Evolutionary conservation across 2,329 filamentous ascomycete genomes (phyloP).

Genomic region (Fonsecaea erecta): DNA sequence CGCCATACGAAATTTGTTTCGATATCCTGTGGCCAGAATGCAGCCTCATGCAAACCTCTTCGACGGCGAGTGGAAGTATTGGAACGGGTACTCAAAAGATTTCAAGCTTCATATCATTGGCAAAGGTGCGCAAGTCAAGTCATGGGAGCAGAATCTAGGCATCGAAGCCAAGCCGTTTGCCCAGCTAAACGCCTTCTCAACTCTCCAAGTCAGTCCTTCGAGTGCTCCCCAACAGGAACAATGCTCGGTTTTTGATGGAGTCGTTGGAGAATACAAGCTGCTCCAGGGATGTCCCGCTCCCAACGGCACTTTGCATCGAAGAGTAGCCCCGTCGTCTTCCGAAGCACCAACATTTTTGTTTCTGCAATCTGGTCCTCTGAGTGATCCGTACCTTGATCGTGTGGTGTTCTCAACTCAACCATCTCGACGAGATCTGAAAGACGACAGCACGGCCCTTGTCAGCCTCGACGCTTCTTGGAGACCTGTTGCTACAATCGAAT

Average conservation of each 20-base stretch:
- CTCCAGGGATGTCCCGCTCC: slow-evolving; percentile 30
- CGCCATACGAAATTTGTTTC: slow-evolving; percentile 49
- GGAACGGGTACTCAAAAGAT: slow-evolving; percentile 40
- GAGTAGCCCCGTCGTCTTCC: not conserved
- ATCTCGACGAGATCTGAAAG: slow-evolving; percentile 50
- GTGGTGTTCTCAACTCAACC: slow-evolving; percentile 60
- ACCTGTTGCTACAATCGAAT: slow-evolving; percentile 5
- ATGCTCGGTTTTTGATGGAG: not conserved
- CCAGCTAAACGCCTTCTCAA: slow-evolving; percentile 41
- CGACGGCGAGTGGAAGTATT: slow-evolving; percentile 53
- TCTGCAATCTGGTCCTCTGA: slow-evolving; percentile 59
- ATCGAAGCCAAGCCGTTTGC: slow-evolving; percentile 46
- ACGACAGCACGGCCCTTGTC: slow-evolving; percentile 53
- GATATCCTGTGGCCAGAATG: slow-evolving; percentile 56
- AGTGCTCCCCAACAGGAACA: not conserved
- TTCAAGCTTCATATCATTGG: slow-evolving; percentile 47
- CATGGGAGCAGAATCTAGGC: slow-evolving; percentile 49
- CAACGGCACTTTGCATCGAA: slow-evolving; percentile 25
- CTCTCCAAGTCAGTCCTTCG: slow-evolving; percentile 27
- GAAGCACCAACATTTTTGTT: slow-evolving; percentile 58
- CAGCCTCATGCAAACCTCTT: slow-evolving; percentile 42
- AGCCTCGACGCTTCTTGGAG: slow-evolving; percentile 43
- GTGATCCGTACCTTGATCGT: slow-evolving; percentile 52
- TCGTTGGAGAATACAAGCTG: slow-evolving; percentile 24
- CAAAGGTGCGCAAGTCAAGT: slow-evolving; percentile 40